These are phyloP conservation scores for Lentinus brumalis DNA, from an alignment of 768 basidiomycete species.

Conservation along the genomic window DNA sequence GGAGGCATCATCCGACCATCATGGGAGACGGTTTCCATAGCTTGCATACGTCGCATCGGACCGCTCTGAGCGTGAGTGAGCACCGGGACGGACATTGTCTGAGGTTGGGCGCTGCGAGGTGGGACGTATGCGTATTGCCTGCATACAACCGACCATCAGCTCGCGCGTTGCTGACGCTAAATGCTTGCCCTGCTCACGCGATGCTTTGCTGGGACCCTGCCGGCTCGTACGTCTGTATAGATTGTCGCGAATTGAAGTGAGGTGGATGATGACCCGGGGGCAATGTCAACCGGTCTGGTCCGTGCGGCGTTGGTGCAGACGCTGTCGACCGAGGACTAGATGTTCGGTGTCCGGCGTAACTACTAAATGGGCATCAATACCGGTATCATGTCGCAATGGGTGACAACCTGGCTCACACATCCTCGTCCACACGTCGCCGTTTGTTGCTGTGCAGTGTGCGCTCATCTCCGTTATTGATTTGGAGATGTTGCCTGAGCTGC, in stretches of 20 bases:
- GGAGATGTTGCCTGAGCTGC: constrained; percentile 42
- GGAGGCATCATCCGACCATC: constrained; percentile 31
- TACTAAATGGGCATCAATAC: constrained; percentile 5
- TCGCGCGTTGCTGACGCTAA: neutral
- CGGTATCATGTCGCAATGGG: neutral
- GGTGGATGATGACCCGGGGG: constrained; percentile 61
- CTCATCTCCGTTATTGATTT: constrained; percentile 33
- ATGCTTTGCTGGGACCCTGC: constrained; percentile 11
- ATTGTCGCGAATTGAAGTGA: constrained; percentile 35
- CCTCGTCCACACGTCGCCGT: constrained; percentile 52
- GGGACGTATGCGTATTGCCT: constrained; percentile 73
- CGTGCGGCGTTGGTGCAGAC: constrained; percentile 54
- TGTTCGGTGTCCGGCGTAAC: constrained; percentile 21
- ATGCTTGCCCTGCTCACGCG: neutral
- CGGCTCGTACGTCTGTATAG: neutral
- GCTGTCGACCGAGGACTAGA: constrained; percentile 65
- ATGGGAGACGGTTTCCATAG: constrained; percentile 12
- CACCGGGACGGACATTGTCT: constrained; percentile 31
- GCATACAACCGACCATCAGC: constrained; percentile 26
- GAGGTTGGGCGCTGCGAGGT: constrained; percentile 45
- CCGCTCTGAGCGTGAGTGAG: constrained; percentile 46
- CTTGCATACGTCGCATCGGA: constrained; percentile 39
- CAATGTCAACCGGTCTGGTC: constrained; percentile 67
- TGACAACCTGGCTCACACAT: constrained; percentile 39
- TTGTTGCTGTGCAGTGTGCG: constrained; percentile 62